A percentile compares a stretch with the other conserved stretches of the same genome.
phyloP scores from a whole-genome alignment of 2,329 filamentous ascomycete species.

The Eurotiales sp. region DNA sequence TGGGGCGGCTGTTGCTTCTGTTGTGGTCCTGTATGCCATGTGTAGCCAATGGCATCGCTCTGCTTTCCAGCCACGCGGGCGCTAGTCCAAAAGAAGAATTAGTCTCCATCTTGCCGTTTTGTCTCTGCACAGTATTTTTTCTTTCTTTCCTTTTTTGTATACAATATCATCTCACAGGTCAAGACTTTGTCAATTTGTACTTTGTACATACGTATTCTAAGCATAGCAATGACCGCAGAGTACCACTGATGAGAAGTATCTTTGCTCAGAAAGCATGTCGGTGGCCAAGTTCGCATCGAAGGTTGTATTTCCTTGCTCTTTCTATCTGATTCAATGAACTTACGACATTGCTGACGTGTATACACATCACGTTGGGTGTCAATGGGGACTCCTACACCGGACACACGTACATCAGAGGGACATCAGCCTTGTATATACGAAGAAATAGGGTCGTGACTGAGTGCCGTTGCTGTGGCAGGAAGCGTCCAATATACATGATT shows the following conservation, averaged over 20 bases:
- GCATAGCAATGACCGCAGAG: too few relatives aligned
- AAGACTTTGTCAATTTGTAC: too few relatives aligned
- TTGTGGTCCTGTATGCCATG: not conserved
- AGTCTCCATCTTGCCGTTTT: not conserved
- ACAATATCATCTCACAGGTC: too few relatives aligned
- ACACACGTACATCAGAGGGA: not conserved
- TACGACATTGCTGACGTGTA: not conserved
- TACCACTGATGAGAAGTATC: too few relatives aligned
- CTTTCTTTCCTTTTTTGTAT: too few relatives aligned
- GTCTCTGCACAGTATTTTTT: not conserved
- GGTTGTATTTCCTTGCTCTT: too few relatives aligned
- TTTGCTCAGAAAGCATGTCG: too few relatives aligned
- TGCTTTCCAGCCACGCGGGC: not conserved
- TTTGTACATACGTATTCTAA: too few relatives aligned
- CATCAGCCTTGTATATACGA: not conserved
- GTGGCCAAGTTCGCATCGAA: too few relatives aligned
- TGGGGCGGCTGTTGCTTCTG: not conserved
- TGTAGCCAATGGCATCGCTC: not conserved
- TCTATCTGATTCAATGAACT: not conserved
- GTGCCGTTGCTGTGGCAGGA: not conserved
- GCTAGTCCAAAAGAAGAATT: not conserved
- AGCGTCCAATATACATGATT: conserved; percentile 5
- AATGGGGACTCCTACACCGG: too few relatives aligned
- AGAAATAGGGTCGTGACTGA: too few relatives aligned
- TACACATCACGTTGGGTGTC: too few relatives aligned